Evolutionary conservation across 208 protist species (phyloP).

Genomic region (Crithidia sp.): DNA sequence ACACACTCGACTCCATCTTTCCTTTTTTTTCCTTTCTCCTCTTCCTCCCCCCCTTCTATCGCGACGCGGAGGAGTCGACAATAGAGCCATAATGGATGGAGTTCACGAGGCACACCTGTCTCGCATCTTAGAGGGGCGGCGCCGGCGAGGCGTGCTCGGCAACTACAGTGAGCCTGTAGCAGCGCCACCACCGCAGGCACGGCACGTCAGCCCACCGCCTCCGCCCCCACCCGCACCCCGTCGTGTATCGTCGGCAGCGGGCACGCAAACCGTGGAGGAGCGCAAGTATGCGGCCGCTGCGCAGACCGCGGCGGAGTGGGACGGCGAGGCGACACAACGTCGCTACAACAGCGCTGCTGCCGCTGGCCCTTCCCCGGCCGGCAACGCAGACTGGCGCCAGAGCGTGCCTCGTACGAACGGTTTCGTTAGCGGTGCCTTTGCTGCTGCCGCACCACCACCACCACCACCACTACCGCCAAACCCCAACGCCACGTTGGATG

Average conservation of each 20-base stretch:
- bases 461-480: background rate
- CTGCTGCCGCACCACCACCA: background rate
- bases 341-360: background rate
- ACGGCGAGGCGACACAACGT: background rate
- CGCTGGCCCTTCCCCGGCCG: background rate
- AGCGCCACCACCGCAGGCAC: background rate
- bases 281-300: background rate
- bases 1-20: background rate
- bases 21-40: background rate
- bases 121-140: constrained; percentile 77
- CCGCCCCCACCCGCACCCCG: constrained; percentile 7
- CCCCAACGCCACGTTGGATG: constrained; percentile 13
- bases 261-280: constrained; percentile 33
- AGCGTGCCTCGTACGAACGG: constrained; percentile 2
- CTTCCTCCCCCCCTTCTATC: background rate
- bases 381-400: constrained; percentile 9
- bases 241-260: constrained; percentile 22
- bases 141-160: constrained; percentile 58
- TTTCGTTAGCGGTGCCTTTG: background rate
- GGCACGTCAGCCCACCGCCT: constrained; percentile 21
- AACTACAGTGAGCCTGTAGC: constrained; percentile 19
- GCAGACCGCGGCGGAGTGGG: constrained; percentile 19
- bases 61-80: background rate
- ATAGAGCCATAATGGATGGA: constrained; percentile 51
- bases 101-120: constrained; percentile 71